These are phyloP conservation scores for Plasmodiophora brassicae DNA, from an alignment of 208 protist species.

Conservation along the genomic window DNA sequence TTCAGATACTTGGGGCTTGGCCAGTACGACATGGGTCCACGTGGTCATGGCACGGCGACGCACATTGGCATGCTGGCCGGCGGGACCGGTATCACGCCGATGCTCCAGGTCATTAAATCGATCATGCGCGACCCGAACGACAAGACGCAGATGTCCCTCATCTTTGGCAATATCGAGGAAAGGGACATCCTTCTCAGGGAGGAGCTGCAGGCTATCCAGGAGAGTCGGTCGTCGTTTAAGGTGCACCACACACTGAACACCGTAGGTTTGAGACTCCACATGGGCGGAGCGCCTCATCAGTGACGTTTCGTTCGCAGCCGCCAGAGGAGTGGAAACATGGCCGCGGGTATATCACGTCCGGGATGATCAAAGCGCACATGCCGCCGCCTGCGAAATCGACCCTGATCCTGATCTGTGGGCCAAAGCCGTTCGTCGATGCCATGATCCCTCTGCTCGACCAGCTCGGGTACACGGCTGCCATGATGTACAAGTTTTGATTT, in stretches of 20 bases:
- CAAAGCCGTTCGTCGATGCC: not conserved
- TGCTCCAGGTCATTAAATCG: constrained; percentile 49
- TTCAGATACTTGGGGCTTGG: too few species aligned
- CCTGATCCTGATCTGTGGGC: constrained; percentile 34
- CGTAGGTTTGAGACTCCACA: too few species aligned
- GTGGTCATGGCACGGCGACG: not conserved
- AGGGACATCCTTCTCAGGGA: constrained; percentile 11
- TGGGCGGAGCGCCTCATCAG: too few species aligned
- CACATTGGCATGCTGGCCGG: constrained; percentile 42
- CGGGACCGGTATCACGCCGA: constrained; percentile 53
- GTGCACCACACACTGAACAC: constrained; percentile 21
- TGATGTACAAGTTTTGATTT: constrained; percentile 21
- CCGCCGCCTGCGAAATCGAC: constrained; percentile 31
- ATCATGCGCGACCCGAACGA: constrained; percentile 44
- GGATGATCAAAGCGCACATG: constrained; percentile 41
- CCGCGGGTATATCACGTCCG: constrained; percentile 39
- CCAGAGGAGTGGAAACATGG: constrained; percentile 29
- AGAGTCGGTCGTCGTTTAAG: not conserved
- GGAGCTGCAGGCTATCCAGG: not conserved
- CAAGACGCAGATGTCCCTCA: constrained; percentile 36
- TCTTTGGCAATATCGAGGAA: constrained; percentile 44
- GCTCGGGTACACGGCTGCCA: not conserved
- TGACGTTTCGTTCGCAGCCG: not conserved
- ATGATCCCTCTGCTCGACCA: not conserved
- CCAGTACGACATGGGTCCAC: not conserved